Base-by-base conservation (phyloP, 768 basidiomycete genomes). In the Clathrus columnatus region DNA sequence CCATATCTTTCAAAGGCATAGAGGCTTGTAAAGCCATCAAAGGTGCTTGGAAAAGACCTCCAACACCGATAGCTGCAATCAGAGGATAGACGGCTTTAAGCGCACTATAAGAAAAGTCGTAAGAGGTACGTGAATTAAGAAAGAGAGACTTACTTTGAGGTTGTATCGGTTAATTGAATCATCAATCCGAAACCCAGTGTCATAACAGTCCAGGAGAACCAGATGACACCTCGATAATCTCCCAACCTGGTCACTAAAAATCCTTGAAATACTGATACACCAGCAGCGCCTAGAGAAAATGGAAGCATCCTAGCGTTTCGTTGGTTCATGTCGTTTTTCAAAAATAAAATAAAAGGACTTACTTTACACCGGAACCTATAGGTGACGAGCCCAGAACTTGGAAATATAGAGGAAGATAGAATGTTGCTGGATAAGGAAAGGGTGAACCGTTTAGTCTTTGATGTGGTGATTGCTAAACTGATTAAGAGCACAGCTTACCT, bases 1-100 rank as follows among this genome's bases (percentile, higher is more conserved):
- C 87, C 87, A 91, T 89, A 60, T 91, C 87, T 61, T 82, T 83
- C 16, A 88, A 62, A 0, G 91, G 91, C 89, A 93, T 93, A 0
- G 89, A 84, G 1, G 88, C 87, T 69, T 92, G 90, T 14, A 92
- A 68, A 14, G 75, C 85, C 49, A 90, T 81, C 6, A 89, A 68
- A 0, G 87, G 87, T 4, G 74, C 73, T 80, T 84, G 61, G 72
- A 86, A 86, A 49, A 90, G 65, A 59, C 73, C 77, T 1, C 87
- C 87, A 14, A 81, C 63, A 1, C 87, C 87, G 3, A 83, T 14
- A 6, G 83, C 77, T n/a, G 84, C 74, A 27, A 91, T 68, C 14
- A 91, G 66, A 4, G 84, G 82, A 61, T 75, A 87, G 6, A 90
- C 27, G 7, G 78, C 79, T 64, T 85, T 79, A 59, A 72, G 69